Evolutionary conservation across 805 yeast genomes (phyloP), one percentile per base, ranked within the genome.

Genomic region (Suhomyces sp.): DNA sequence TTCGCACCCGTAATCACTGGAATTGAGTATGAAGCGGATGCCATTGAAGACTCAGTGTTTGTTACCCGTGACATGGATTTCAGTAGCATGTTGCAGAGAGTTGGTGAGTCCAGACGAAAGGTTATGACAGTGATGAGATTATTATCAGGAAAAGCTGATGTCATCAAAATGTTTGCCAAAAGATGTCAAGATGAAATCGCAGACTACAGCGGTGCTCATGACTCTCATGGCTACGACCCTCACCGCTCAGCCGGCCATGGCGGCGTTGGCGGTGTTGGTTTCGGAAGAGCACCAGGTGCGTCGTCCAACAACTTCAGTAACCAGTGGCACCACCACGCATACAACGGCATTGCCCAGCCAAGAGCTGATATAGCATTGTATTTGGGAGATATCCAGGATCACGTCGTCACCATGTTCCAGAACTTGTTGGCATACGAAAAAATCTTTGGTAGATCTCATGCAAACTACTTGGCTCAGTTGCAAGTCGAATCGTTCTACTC

Each of bases 211-310:
- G 10, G 49, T 10, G 17, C 47, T 48, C 22, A 49, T 29, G 17
- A 55, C 53, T 10, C 45, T 27, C 15, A 25, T 6, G 21, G 10
- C 27, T 29, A 15, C 22, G 43, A 45, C 19, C 51, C 39, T 17
- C n/a, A 15, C 19, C 47, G 47, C 25, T 56, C 65, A 2, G 51
- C 57, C 6, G 56, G 44, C n/a, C 58, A 19, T 51, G 57, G 50
- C 13, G 55, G 52, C 10, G 49, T 48, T 5, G 54, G 54, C 9
- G 75, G 75, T 6, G 68, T 66, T 40, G 62, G 68, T 24, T 71
- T 71, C 54, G 76, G 73, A 4, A 73, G 72, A 3, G 63, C 60
- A 6, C 72, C 74, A 1, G 74, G 73, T 4, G 68, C 71, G 15
- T 56, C 67, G 49, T 40, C 47, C 27, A 24, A 39, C 22, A 41